Evolutionary conservation across 2,329 filamentous ascomycete genomes (phyloP), one percentile per base, ranked within the genome.

Genomic region (Aspergillus novofumigatus): DNA sequence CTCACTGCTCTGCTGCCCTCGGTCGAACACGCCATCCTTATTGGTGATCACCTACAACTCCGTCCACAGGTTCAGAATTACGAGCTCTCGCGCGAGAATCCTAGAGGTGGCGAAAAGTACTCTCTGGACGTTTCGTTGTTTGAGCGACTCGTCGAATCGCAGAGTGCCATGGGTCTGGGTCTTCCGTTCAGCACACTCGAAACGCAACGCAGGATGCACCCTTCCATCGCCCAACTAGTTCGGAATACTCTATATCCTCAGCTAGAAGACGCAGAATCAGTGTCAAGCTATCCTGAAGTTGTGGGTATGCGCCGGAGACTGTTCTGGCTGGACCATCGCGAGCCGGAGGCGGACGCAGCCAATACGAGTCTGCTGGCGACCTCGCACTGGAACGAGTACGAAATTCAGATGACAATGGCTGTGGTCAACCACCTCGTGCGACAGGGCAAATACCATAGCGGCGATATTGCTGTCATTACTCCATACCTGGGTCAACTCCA

Each of bases 381-480:
- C 1, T 83, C 80, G 0, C 74, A 77, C 23, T 78, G 76, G 38
- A 85, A 85, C 54, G 51, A 64, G 0, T 78, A 70, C 56, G 89
- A 92, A 65, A 77, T 87, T 0, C 75, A 84, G 0, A 87, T 92
- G 84, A 81, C 82, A 0, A 74, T 78, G 6, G 80, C 83, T 0
- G 70, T 92, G 0, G 84, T 91, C 0, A 79, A 78, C 0, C 87
- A 92, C 65, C 71, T 92, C 0, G 75, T 88, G 4, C 78, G 80
- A 0, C 88, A 92, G 65, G 87, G 87, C 0, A 66, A 63, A 0
- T 91, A 92, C 66, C 69, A 68, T 0, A 70, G 74, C 0, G 77
- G 76, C 0, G 85, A 91, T 1, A 89, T 92, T 57, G 87, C 88
- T 0, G 83, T 93, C 0, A 67, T 92, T 5, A 91, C 88, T 0